Percentiles rank a stretch among this genome's conserved stretches.
These are phyloP conservation scores for Neurospora africana DNA, from an alignment of 495 filamentous ascomycete genomes.

Conservation along the genomic window DNA sequence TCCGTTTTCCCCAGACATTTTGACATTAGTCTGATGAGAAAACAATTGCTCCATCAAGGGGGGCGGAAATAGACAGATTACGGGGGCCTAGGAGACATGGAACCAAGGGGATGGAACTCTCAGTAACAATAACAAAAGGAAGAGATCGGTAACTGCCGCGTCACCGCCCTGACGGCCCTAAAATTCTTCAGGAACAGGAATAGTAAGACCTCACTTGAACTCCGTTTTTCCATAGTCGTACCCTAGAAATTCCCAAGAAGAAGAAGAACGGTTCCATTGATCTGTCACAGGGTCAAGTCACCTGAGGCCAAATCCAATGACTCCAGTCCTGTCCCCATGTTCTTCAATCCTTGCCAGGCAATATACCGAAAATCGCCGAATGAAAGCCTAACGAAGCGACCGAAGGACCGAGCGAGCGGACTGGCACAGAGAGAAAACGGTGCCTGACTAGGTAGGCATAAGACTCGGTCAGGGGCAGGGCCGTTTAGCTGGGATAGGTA, in stretches of 20 bases:
- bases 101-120: background rate
- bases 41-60: no score
- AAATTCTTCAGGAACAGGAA: background rate
- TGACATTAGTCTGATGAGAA: background rate
- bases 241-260: background rate
- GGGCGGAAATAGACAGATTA: no score
- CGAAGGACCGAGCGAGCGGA: background rate
- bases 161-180: background rate
- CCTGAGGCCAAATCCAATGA: background rate
- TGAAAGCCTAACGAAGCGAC: background rate
- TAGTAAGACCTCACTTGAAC: background rate
- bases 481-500: background rate
- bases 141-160: background rate
- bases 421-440: background rate
- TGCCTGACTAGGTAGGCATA: background rate
- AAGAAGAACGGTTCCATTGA: background rate
- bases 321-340: no score
- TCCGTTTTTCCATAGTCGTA: background rate
- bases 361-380: background rate
- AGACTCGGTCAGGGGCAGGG: background rate
- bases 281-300: background rate
- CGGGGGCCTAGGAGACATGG: background rate
- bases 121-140: background rate
- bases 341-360: no score
- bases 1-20: background rate